Evolutionary conservation across 495 filamentous ascomycete species (phyloP).

Genomic region (Bacidia gigantensis): DNA sequence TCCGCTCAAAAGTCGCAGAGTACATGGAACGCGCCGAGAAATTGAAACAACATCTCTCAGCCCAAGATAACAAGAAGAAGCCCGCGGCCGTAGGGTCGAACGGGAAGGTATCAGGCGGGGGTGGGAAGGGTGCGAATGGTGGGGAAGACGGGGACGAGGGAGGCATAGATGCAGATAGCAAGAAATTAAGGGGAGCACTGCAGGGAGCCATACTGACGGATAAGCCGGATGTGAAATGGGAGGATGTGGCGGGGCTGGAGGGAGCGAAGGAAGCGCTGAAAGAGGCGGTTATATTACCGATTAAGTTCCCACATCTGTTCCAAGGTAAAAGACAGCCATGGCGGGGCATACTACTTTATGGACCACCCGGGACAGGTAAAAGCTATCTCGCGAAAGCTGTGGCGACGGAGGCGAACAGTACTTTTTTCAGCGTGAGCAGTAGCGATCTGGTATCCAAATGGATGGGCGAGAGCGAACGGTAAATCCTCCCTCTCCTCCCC

Average conservation of each 20-base stretch:
- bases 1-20: constrained; percentile 77
- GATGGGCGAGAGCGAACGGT: constrained; percentile 99
- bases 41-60: constrained; percentile 75
- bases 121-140: constrained; percentile 40
- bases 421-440: constrained; percentile 97
- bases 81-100: constrained; percentile 76
- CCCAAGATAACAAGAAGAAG: constrained; percentile 62
- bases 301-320: constrained; percentile 96
- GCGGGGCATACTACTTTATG: constrained; percentile 95
- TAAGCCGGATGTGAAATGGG: constrained; percentile 91
- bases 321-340: constrained; percentile 94
- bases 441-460: constrained; percentile 95
- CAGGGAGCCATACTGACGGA: constrained; percentile 87
- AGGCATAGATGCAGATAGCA: constrained; percentile 72
- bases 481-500: constrained; percentile 15
- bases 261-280: constrained; percentile 93
- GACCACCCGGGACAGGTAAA: constrained; percentile 93
- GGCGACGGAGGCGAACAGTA: constrained; percentile 95
- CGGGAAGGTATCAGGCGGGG: constrained; percentile 59
- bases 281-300: constrained; percentile 91
- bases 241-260: constrained; percentile 95
- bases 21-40: constrained; percentile 99
- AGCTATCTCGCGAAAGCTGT: constrained; percentile 94
- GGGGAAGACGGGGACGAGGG: constrained; percentile 45
- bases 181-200: constrained; percentile 84